Base-by-base conservation (phyloP, 1,284 basidiomycete genomes). In the Gomphus sp. region DNA sequence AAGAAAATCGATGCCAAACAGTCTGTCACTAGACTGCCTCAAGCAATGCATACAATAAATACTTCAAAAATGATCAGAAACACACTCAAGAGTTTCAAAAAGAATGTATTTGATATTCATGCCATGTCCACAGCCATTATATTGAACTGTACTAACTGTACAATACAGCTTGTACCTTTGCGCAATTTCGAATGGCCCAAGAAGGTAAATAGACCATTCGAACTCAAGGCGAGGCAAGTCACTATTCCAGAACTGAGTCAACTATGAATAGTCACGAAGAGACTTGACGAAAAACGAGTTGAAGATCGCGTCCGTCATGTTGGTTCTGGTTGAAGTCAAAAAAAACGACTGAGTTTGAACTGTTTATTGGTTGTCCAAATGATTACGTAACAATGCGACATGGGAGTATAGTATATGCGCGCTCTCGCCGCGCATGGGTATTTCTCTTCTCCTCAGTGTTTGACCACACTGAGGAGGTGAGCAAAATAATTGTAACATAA, bases 111-210 rank as follows among this genome's bases (percentile, higher is more conserved):
- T 28, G n/a, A 28, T 28, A 28, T n/a, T 43, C n/a, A 47, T 47
- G 9, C 44, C 44, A 12, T 25, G n/a, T 5, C 22, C 22, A 25
- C 4, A 50, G 14, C 14, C 14, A 49, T 18, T 12, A 16, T 6
- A 34, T 33, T 18, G 12, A 50, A 3, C 4, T 28, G 28, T 28
- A 28, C 4, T 4, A 8, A 14, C 5, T n/a, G 18, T 45, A 33
- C 9, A 11, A 36, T 8, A 39, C 11, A 53, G 47, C 14, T 11
- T 58, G 56, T 58, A 52, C 50, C 57, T 58, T 18, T 37, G 50
- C 57, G 34, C 50, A 58, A 58, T 58, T 58, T 58, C 57, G 49
- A 52, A 53, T 47, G 57, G 53, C 49, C 57, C 57, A 58, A 49
- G 22, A 18, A 33, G 9, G 18, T 45, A n/a, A n/a, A 33, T 52